A percentile compares a stretch with the other conserved stretches of the same genome.
These are phyloP conservation scores for Pseudogymnoascus sp. DNA, from an alignment of 2,329 filamentous ascomycete species.

Conservation along the genomic window DNA sequence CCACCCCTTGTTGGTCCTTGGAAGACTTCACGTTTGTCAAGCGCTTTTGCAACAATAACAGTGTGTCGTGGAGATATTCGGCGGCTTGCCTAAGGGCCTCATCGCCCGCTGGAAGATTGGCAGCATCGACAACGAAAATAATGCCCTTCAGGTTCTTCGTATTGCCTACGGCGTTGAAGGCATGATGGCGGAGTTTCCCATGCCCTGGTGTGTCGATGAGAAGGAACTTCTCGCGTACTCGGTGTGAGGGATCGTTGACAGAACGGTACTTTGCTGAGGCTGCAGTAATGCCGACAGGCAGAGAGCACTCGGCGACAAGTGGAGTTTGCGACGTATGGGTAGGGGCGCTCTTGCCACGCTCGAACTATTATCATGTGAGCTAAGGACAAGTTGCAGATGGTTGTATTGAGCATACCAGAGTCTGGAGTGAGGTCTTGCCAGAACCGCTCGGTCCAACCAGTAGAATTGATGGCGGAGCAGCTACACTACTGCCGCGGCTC, in stretches of 20 bases:
- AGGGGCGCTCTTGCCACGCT: conserved; percentile 41
- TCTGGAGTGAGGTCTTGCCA: conserved; percentile 86
- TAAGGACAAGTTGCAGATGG: conserved; percentile 3
- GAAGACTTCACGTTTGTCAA: conserved; percentile 49
- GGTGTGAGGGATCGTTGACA: conserved; percentile 52
- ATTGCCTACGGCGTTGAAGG: conserved; percentile 45
- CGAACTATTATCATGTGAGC: conserved; percentile 32
- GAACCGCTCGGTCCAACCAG: conserved; percentile 72
- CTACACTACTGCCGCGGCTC: conserved; percentile 62
- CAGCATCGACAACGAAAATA: conserved; percentile 84
- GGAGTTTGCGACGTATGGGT: conserved; percentile 58
- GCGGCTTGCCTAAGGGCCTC: conserved; percentile 65
- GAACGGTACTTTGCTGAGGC: conserved; percentile 59
- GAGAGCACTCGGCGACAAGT: conserved; percentile 46
- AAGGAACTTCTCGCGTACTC: conserved; percentile 60
- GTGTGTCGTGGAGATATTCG: conserved; percentile 78
- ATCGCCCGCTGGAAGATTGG: conserved; percentile 49
- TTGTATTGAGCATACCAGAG: conserved; percentile 47
- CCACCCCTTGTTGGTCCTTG: conserved; percentile 53
- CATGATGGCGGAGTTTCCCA: conserved; percentile 76
- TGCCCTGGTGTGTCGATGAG: conserved; percentile 90
- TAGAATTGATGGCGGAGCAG: conserved; percentile 66
- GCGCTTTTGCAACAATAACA: conserved; percentile 75
- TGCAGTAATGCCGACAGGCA: conserved; percentile 45
- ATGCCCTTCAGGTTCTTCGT: conserved; percentile 58